Base-by-base conservation (phyloP, 2,329 filamentous ascomycete species). In the Aaosphaeria pasadenensis region DNA sequence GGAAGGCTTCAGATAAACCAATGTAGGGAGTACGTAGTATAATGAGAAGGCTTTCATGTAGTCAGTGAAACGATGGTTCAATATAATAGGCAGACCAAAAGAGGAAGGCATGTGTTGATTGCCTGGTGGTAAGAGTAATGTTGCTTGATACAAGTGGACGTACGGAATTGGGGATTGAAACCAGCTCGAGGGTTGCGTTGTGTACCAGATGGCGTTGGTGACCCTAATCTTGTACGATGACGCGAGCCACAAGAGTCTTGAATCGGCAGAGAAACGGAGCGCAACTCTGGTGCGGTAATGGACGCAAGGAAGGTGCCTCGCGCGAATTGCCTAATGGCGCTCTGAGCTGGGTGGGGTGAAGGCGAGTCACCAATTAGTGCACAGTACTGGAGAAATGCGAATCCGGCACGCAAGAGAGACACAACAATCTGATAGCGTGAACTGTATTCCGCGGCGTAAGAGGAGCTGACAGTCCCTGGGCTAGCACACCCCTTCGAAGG, bases 201-300 rank as follows among this genome's bases (percentile, higher is more conserved):
- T 56, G 56, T 53, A 57, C 52, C 47, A 59, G 50, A 60, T 63
- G 62, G 62, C 61, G 59, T 56, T 55, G 35, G 57, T 59, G 58
- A 60, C 59, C 58, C 46, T 44, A 52, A 55, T 52, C 43, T 55
- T 52, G 62, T 64, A 57, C 54, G 56, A 66, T 62, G 49, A 52
- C 48, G 47, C 54, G 58, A 56, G 53, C 57, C 40, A 57, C 44
- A 42, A 33, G 46, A 11, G 39, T 40, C 17, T 47, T 36, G 33
- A 36, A 36, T 36, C 33, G n/a, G 7, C 33, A 9, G 33, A 36
- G 33, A n/a, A n/a, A 9, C 33, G 33, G 33, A 36, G 33, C 33
- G 33, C 33, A 36, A 9, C 33, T 9, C n/a, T 36, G 33, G 33
- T 36, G 33, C 33, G 33, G 33, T 9, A 9, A n/a, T 36, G 33